These are phyloP conservation scores for Didymella glomerata DNA, from an alignment of 2,329 filamentous ascomycete species.

Conservation along the genomic window DNA sequence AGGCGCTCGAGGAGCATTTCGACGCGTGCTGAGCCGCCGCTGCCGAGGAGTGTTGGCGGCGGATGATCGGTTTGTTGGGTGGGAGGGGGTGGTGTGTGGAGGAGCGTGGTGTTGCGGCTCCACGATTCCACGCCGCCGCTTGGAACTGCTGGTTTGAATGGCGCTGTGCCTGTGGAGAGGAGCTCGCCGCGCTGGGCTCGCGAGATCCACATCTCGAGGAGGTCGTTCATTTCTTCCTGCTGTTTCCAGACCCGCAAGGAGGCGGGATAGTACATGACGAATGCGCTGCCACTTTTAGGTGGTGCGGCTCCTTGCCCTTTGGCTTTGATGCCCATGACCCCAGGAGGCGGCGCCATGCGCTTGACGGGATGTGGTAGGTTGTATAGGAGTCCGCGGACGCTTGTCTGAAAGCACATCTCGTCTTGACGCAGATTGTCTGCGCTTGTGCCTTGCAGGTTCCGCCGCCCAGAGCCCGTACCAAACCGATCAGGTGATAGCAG, in stretches of 20 bases:
- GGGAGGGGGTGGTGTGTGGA: conserved; percentile 19
- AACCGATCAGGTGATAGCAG: conserved; percentile 80
- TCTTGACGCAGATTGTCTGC: conserved; percentile 85
- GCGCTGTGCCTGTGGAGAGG: conserved; percentile 32
- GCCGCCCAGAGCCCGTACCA: conserved; percentile 62
- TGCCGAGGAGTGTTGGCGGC: conserved; percentile 60
- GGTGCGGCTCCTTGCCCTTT: conserved; percentile 35
- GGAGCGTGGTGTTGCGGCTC: conserved; percentile 37
- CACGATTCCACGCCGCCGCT: conserved; percentile 54
- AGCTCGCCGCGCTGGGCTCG: conserved; percentile 59
- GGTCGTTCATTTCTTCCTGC: conserved; percentile 79
- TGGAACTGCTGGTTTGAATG: conserved; percentile 32
- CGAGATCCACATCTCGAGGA: conserved; percentile 74
- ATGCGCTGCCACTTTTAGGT: conserved; percentile 65
- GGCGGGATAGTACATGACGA: conserved; percentile 92
- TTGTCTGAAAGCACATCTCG: conserved; percentile 92
- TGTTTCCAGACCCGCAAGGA: conserved; percentile 84
- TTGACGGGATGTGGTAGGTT: conserved; percentile 87
- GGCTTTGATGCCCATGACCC: conserved; percentile 49
- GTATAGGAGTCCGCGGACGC: conserved; percentile 85
- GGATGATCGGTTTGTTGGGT: conserved; percentile 24
- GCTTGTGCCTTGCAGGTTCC: conserved; percentile 59
- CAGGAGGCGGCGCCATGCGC: conserved; percentile 55
- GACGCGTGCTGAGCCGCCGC: conserved; percentile 68
- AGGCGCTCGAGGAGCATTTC: conserved; percentile 86